Percentiles rank a stretch among this genome's conserved stretches.
phyloP scores from a whole-genome alignment of 2,329 filamentous ascomycete genomes.

The Rhynchosporium agropyri region DNA sequence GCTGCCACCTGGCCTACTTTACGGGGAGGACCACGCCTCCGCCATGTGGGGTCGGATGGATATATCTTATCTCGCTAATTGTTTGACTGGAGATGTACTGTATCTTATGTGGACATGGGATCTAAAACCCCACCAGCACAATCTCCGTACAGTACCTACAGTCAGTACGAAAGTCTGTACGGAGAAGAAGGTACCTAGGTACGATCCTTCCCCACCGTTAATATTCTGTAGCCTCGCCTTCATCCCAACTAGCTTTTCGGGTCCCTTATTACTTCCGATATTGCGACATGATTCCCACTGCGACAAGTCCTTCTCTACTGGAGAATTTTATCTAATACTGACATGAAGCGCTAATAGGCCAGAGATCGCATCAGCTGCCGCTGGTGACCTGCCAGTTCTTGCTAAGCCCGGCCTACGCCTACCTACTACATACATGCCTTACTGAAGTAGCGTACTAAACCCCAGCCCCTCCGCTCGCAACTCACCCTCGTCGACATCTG shows the following conservation, averaged over 20 bases:
- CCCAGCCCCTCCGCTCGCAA: neutral
- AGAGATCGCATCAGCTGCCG: constrained; percentile 7
- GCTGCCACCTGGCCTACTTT: neutral
- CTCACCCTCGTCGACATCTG: neutral
- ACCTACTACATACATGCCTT: neutral
- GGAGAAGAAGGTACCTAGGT: too few relatives aligned
- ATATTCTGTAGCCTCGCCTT: too few relatives aligned
- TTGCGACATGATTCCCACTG: too few relatives aligned
- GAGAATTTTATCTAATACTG: neutral
- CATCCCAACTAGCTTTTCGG: too few relatives aligned
- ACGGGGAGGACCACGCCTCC: constrained; percentile 9
- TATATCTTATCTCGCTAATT: neutral
- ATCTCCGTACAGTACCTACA: neutral
- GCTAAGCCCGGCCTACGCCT: neutral
- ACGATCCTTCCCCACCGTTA: neutral
- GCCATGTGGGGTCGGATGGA: neutral
- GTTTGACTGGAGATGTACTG: neutral
- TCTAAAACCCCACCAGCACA: neutral
- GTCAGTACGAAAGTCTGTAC: too few relatives aligned
- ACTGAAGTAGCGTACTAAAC: too few relatives aligned
- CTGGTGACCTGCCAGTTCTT: constrained; percentile 14
- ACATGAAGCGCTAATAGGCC: neutral
- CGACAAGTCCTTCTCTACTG: too few relatives aligned
- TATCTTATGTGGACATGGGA: neutral
- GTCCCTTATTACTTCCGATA: too few relatives aligned